phyloP scores from a whole-genome alignment of 805 yeast species.

The Yarrowia divulgata region DNA sequence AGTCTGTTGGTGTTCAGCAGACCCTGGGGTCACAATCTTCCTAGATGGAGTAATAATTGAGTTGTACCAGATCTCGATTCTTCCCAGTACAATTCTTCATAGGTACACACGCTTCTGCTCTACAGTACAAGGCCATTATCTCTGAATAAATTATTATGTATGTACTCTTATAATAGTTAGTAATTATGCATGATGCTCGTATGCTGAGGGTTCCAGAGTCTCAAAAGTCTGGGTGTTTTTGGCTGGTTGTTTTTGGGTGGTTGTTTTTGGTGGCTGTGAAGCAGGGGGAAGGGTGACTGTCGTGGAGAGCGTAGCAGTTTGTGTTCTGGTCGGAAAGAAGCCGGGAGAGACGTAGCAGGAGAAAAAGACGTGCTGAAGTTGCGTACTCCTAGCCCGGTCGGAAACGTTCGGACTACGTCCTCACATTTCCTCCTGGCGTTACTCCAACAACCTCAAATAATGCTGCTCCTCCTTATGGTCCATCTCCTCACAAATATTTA shows the following conservation, averaged over 20 bases:
- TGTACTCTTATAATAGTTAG: conserved; percentile 14
- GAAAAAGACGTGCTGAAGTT: no score
- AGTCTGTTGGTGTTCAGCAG: no score
- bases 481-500: conserved; percentile 37
- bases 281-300: no score
- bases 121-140: no score
- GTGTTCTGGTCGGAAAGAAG: no score
- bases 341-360: no score
- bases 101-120: no score
- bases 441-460: conserved; percentile 18
- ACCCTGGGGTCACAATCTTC: no score
- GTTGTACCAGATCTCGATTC: neutral
- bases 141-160: conserved; percentile 22
- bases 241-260: neutral
- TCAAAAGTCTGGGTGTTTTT: neutral
- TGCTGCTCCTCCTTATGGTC: conserved; percentile 38
- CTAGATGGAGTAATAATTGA: no score
- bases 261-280: neutral
- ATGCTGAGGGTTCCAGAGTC: conserved; percentile 5
- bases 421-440: neutral
- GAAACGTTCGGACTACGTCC: neutral
- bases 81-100: no score
- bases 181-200: conserved; percentile 19
- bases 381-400: no score
- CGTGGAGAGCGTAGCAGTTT: no score